Conservation (phyloP, 306 rosid genomes). For the Cicer pinnatifidum region DNA sequence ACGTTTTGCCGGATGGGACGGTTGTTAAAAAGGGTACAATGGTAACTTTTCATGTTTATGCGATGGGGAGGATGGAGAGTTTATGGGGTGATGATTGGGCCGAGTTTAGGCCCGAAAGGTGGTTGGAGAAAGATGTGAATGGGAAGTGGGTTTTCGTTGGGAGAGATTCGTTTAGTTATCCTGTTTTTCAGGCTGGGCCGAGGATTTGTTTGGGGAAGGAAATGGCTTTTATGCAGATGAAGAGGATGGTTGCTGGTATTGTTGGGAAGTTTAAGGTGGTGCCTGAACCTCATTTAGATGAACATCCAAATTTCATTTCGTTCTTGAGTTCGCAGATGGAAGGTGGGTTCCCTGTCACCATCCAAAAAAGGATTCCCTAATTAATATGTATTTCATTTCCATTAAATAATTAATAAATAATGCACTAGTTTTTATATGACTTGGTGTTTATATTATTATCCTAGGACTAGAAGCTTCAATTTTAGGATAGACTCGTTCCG, state of each 20-base stretch:
- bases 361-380: background rate
- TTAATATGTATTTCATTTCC: background rate
- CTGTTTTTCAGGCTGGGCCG: conserved; percentile 88
- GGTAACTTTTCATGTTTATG: conserved; percentile 61
- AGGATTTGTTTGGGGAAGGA: conserved; percentile 82
- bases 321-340: conserved; percentile 60
- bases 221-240: conserved; percentile 92
- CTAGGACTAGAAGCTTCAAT: too few species aligned
- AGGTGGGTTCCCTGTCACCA: conserved; percentile 52
- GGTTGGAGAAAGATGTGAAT: conserved; percentile 50
- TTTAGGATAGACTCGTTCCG: too few species aligned
- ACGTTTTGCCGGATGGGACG: conserved; percentile 73
- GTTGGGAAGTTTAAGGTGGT: conserved; percentile 60
- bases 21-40: conserved; percentile 62
- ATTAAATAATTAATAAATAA: too few species aligned
- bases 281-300: background rate
- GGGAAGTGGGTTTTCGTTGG: conserved; percentile 59
- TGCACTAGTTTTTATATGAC: too few species aligned
- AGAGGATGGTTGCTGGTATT: conserved; percentile 63
- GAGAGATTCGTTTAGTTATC: conserved; percentile 55
- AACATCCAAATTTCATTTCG: conserved; percentile 49
- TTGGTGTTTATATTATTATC: too few species aligned
- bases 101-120: conserved; percentile 70
- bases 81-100: conserved; percentile 77
- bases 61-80: conserved; percentile 68